phyloP scores from a whole-genome alignment of 169 alveolate species.

The Cryptosporidium bovis region DNA sequence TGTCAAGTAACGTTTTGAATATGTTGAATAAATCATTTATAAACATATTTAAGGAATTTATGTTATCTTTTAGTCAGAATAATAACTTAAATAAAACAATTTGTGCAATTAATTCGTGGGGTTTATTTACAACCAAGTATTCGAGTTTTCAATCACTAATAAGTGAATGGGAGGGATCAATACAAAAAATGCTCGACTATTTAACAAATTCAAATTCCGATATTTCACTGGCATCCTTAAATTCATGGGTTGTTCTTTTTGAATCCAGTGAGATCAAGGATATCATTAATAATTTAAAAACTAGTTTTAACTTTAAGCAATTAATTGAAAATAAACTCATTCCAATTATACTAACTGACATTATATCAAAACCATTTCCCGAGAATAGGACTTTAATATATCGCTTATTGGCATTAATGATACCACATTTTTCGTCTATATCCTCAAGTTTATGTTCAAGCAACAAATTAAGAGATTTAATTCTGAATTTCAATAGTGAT shows the following conservation, averaged over 20 bases:
- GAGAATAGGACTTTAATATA: slow-evolving; percentile 61
- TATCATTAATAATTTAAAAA: slow-evolving; percentile 1
- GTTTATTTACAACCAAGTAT: slow-evolving; percentile 18
- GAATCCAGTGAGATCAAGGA: slow-evolving; percentile 43
- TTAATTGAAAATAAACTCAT: slow-evolving; percentile 34
- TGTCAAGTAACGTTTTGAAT: slow-evolving; percentile 19
- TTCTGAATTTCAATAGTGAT: slow-evolving; percentile 48
- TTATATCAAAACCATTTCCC: slow-evolving; percentile 46
- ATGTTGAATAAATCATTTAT: slow-evolving; percentile 23
- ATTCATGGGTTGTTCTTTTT: slow-evolving; percentile 57
- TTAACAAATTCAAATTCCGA: slow-evolving; percentile 61
- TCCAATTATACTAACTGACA: slow-evolving; percentile 14
- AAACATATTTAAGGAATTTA: slow-evolving; percentile 17
- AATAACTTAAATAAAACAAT: slow-evolving; percentile 4
- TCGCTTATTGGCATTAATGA: slow-evolving; percentile 34
- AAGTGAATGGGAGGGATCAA: slow-evolving; percentile 29
- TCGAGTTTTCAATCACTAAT: slow-evolving; percentile 22
- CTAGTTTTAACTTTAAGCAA: slow-evolving; percentile 13
- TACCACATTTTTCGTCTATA: slow-evolving; percentile 17
- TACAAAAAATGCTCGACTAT: slow-evolving; percentile 2
- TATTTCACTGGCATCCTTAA: slow-evolving; percentile 38
- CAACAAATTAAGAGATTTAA: slow-evolving; percentile 17
- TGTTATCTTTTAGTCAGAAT: slow-evolving; percentile 22
- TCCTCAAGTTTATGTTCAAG: slow-evolving; percentile 33
- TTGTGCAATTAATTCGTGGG: slow-evolving; percentile 68